Percentiles rank a stretch among this genome's conserved stretches.
Conservation (phyloP, 164 flowering plant species). For the Sextonia rubra region DNA sequence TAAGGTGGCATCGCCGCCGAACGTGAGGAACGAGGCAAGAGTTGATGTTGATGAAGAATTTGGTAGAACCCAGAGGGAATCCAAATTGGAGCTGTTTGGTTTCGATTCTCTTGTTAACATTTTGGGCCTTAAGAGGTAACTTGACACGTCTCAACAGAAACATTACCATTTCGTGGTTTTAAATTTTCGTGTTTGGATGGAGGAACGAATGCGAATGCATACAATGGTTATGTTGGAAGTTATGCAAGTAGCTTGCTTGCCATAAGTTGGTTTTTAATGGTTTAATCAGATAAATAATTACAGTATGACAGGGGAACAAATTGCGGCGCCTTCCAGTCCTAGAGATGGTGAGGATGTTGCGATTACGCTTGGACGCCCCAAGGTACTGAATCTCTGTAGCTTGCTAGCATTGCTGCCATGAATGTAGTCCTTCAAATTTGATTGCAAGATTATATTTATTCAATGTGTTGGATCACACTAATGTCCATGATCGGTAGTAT, state of each 20-base stretch:
- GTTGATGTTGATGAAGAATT: conserved; percentile 34
- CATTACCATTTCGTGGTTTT: conserved; percentile 1
- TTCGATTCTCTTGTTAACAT: conserved; percentile 96
- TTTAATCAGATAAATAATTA: conserved; percentile 8
- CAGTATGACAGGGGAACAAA: conserved; percentile 95
- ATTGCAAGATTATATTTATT: not conserved
- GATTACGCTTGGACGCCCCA: conserved; percentile 56
- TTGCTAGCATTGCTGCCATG: conserved; percentile 2
- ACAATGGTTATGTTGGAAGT: not conserved
- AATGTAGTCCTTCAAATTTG: not conserved
- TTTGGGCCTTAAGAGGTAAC: conserved; percentile 89
- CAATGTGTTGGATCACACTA: not conserved
- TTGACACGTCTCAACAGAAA: not conserved
- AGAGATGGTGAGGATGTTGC: conserved; percentile 83
- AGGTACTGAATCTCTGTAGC: conserved; percentile 39
- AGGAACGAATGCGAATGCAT: not conserved
- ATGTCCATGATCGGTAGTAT: not conserved
- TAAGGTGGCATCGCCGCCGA: conserved; percentile 28
- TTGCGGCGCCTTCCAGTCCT: conserved; percentile 78
- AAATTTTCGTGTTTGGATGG: not conserved
- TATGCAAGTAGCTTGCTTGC: not conserved
- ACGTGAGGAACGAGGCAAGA: conserved; percentile 25
- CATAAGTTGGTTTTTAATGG: not conserved
- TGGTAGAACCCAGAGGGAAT: conserved; percentile 54
- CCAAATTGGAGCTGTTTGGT: conserved; percentile 93